Base-by-base conservation (phyloP, 345 rosid genomes). In the Eucalyptus dawsonii region DNA sequence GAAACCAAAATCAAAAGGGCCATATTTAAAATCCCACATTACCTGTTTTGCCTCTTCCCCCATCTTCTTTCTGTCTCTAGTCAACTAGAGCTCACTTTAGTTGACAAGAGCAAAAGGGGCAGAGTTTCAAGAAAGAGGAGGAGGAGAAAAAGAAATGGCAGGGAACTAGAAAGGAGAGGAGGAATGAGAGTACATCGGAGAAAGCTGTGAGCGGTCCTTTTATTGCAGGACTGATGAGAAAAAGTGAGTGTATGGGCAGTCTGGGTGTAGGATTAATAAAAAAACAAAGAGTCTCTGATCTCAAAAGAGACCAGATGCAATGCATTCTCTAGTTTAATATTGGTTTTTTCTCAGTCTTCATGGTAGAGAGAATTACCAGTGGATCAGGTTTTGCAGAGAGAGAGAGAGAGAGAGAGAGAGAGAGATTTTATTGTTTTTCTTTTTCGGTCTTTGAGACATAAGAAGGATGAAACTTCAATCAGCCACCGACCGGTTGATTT, bases 1-100 rank as follows among this genome's bases (percentile, higher is more conserved):
- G 69, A 15, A 60, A 62, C 21, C 72, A 24, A 29, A 22, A 37
- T 56, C 13, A 56, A 27, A 34, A 42, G 49, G 50, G 56, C 50
- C 45, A 44, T 86, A 60, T 37, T 27, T 11, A 81, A 29, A 49
- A 56, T 34, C 76, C 31, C 29, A 58, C 91, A 12, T 90, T 88
- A 96, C 98, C 94, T 94, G 95, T 90, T 96, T 96, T 50, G 92
- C 93, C 92, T 96, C 97, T 90, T 95, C 98, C 22, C 97, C 96
- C 99, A 97, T 97, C 47, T 76, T 76, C 85, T 76, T 37, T 40
- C 27, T 76, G 85, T 24, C 85, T 76, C 85, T 22, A 40, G 85
- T 76, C 47, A 40, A 40, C 47, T 40, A 40, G 47, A 21, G 85
- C 47, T 76, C 27, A 22, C 85, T 42, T 42, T 76, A 40, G 85